Percentiles rank a stretch among this genome's conserved stretches.
These are phyloP conservation scores for Xanthoceras sorbifolium DNA, from an alignment of 345 rosid species.

Conservation along the genomic window DNA sequence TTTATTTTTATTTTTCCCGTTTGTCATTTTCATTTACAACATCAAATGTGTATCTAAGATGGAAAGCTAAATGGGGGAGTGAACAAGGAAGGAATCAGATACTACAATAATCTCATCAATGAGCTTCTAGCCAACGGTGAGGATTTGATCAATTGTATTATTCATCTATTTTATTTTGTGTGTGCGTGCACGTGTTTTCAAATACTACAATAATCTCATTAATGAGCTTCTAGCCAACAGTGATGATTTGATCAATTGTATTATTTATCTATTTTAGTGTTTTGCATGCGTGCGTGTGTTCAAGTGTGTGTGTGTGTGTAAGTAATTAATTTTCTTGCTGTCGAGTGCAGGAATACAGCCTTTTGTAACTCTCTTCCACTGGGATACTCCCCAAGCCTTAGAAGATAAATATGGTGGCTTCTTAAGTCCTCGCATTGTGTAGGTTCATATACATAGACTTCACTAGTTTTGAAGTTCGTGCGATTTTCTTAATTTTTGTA, in stretches of 20 bases:
- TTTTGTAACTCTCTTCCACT: constrained; percentile 42
- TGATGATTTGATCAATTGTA: constrained; percentile 5
- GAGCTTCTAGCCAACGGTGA: constrained; percentile 45
- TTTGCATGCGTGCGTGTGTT: too few species aligned
- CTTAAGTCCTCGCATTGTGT: constrained; percentile 33
- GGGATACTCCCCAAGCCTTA: constrained; percentile 40
- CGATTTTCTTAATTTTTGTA: too few species aligned
- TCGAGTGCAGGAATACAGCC: constrained; percentile 32
- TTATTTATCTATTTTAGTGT: not conserved
- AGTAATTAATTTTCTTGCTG: too few species aligned
- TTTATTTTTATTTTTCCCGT: not conserved
- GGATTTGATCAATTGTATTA: too few species aligned
- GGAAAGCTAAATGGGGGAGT: constrained; percentile 50
- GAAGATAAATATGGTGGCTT: constrained; percentile 39
- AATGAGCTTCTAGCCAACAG: too few species aligned
- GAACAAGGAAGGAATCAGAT: too few species aligned
- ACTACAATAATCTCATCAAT: too few species aligned
- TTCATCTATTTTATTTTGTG: too few species aligned
- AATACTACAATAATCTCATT: too few species aligned
- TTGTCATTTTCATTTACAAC: not conserved
- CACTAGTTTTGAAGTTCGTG: not conserved
- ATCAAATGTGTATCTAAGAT: constrained; percentile 4
- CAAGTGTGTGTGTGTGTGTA: too few species aligned
- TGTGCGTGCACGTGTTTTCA: too few species aligned
- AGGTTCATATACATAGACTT: constrained; percentile 9